Evolutionary conservation across 352 stramenopile species (phyloP), one percentile per base, ranked within the genome.

Genomic region (Globisporangium middletonii): DNA sequence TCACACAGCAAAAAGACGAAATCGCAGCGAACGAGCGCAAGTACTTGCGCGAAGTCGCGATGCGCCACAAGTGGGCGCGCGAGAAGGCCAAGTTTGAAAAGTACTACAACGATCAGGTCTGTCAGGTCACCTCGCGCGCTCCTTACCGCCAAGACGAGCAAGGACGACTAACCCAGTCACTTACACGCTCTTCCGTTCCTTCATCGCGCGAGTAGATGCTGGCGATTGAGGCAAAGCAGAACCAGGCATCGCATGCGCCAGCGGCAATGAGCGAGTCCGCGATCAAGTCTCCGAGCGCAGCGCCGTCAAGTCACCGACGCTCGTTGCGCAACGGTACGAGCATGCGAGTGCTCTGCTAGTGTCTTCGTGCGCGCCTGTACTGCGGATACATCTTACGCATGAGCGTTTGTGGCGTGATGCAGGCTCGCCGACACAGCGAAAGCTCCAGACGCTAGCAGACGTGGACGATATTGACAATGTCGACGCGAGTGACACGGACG

Each of bases 81-180:
- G 84, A 94, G 57, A 91, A 90, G 55, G 69, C 77, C 50, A 92
- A 94, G 53, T 94, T 94, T 46, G 79, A 94, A 37, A 86, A 79
- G 50, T 92, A 91, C 63, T 94, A 92, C 65, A 83, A 85, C 50
- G 75, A 89, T 50, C 84, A 94, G 59, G 71, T 94, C 38, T 30
- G 38, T 53, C 4, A 16, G 7, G 4, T 16, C 4, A 11, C 28
- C 3, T 12, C 41, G 33, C 48, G 7, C 18, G 7, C 15, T 51
- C 5, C 3, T 9, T 8, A 18, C n/a, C 19, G 0, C 4, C 3
- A n/a, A 9, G 30, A 19, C 18, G 7, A 42, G 16, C 16, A 16
- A n/a, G 1, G 41, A 16, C 15, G 41, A 13, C 3, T 26, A 0
- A n/a, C 16, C 19, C 27, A 12, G 54, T n/a, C 7, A 5, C 44